These are phyloP conservation scores for Boletus pseudo-olivaceus DNA, from an alignment of 768 basidiomycete species.

Conservation along the genomic window DNA sequence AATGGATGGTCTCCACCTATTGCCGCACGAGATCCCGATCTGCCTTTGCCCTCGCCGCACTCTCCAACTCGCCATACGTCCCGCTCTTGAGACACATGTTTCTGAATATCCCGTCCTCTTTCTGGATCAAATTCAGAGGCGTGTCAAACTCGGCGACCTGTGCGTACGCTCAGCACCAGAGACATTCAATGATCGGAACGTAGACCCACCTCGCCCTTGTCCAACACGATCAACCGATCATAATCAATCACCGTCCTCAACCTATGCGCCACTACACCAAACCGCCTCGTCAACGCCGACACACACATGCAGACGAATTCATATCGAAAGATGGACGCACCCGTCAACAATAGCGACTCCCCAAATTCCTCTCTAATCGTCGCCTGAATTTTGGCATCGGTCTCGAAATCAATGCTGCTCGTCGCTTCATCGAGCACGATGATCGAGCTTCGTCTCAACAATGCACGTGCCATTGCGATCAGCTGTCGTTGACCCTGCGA, in stretches of 20 bases:
- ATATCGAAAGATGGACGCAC: constrained; percentile 42
- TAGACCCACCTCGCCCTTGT: constrained; percentile 35
- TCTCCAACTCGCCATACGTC: constrained; percentile 57
- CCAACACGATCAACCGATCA: constrained; percentile 75
- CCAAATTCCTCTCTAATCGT: constrained; percentile 86
- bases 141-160: constrained; percentile 67
- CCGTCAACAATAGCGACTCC: constrained; percentile 67
- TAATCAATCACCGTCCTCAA: constrained; percentile 79
- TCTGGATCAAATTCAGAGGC: constrained; percentile 62
- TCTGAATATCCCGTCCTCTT: constrained; percentile 61
- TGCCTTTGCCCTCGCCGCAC: constrained; percentile 45
- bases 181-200: neutral
- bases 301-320: too few species aligned
- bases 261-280: constrained; percentile 57
- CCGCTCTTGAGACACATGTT: constrained; percentile 72
- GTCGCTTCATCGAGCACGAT: constrained; percentile 84
- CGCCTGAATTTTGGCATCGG: constrained; percentile 86
- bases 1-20: neutral
- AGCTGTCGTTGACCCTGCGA: constrained; percentile 90
- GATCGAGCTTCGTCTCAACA: constrained; percentile 67
- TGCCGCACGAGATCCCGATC: constrained; percentile 10
- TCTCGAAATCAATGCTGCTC: constrained; percentile 82
- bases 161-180: neutral
- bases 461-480: constrained; percentile 81
- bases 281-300: neutral